Evolutionary conservation across 2,329 filamentous ascomycete genomes (phyloP).

Genomic region (Phyllosticta citriasiana): DNA sequence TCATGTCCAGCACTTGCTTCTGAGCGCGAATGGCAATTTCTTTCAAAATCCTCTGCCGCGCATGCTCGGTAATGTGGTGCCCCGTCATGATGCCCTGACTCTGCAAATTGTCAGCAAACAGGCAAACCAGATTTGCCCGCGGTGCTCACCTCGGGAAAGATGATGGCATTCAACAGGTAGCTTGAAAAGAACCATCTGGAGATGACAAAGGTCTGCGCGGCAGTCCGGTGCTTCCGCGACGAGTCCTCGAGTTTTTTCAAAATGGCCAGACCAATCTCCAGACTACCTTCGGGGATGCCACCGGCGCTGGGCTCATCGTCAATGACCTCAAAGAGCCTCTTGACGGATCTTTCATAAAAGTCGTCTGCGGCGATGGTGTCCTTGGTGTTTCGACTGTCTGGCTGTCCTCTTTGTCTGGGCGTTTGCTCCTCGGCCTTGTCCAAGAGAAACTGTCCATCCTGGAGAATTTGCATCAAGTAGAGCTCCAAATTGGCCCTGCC

Average conservation of each 20-base stretch:
- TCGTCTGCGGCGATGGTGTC: conserved; percentile 75
- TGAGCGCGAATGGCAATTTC: conserved; percentile 74
- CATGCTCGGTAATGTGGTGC: conserved; percentile 86
- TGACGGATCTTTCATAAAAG: conserved; percentile 76
- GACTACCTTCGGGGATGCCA: conserved; percentile 74
- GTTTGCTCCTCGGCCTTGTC: conserved; percentile 73
- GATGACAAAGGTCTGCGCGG: conserved; percentile 71
- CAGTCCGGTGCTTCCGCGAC: conserved; percentile 56
- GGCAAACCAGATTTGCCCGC: neutral
- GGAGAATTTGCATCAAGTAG: conserved; percentile 88
- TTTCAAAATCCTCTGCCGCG: conserved; percentile 61
- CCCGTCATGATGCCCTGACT: conserved; percentile 61
- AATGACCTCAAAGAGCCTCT: conserved; percentile 73
- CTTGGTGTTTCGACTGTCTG: conserved; percentile 64
- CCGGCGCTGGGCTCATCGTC: conserved; percentile 68
- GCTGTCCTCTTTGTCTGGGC: conserved; percentile 53
- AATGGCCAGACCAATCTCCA: conserved; percentile 78
- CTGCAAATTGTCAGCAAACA: conserved; percentile 32
- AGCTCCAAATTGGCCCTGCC: conserved; percentile 83
- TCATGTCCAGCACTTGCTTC: conserved; percentile 67
- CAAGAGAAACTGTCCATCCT: conserved; percentile 83
- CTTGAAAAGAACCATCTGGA: conserved; percentile 87
- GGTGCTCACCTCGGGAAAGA: conserved; percentile 67
- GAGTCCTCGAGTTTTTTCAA: conserved; percentile 61
- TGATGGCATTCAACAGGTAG: conserved; percentile 73